phyloP scores from a whole-genome alignment of 2,329 filamentous ascomycete genomes.

The Colletotrichum phormii region DNA sequence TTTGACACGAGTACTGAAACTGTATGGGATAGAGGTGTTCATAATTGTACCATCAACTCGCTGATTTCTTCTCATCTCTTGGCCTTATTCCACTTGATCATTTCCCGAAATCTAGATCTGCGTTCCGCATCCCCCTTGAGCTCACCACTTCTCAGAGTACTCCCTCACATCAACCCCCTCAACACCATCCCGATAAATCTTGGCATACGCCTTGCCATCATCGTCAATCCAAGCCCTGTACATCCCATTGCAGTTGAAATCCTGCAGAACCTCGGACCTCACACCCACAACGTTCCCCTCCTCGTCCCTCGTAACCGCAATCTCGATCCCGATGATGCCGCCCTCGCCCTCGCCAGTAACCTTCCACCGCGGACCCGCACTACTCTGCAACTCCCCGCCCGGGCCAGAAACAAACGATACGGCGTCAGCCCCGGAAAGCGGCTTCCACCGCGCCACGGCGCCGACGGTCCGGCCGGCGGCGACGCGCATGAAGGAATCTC shows the following conservation, averaged over 20 bases:
- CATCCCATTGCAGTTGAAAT: constrained; percentile 91
- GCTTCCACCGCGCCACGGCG: constrained; percentile 76
- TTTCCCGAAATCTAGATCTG: neutral
- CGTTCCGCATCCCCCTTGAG: neutral
- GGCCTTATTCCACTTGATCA: neutral
- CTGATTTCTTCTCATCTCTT: neutral
- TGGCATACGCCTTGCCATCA: constrained; percentile 66
- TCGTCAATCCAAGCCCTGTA: constrained; percentile 82
- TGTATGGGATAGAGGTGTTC: constrained; percentile 27
- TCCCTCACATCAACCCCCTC: constrained; percentile 31
- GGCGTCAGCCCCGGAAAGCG: constrained; percentile 64
- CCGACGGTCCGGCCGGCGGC: constrained; percentile 78
- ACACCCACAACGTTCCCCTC: constrained; percentile 55
- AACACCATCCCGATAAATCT: constrained; percentile 60
- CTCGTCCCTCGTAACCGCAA: constrained; percentile 58
- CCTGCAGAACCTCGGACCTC: constrained; percentile 71
- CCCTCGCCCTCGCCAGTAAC: constrained; percentile 83
- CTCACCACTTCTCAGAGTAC: constrained; percentile 21
- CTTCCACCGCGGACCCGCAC: constrained; percentile 79
- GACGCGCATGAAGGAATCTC: constrained; percentile 84
- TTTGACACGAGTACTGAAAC: constrained; percentile 16
- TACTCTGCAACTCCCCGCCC: constrained; percentile 78
- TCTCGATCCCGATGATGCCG: constrained; percentile 86
- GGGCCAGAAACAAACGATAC: constrained; percentile 75
- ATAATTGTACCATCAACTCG: constrained; percentile 32